Conservation (phyloP, 148 eudicot genomes). For the Linanthus parryae region DNA sequence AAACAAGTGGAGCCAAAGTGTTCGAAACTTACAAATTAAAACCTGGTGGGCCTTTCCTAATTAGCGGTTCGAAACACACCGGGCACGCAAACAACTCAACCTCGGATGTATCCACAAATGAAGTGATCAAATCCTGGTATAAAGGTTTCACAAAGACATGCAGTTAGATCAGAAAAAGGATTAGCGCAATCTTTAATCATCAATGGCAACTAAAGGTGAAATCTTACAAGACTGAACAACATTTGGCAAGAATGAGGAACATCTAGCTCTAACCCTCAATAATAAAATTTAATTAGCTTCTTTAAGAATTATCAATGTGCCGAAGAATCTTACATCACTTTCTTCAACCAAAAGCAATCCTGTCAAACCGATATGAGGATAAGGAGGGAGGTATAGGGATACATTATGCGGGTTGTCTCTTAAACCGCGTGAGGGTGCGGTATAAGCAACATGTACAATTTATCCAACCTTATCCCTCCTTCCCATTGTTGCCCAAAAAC, state of each 20-base stretch:
- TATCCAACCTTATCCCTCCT: too few species aligned
- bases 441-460: too few species aligned
- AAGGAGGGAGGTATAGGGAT: too few species aligned
- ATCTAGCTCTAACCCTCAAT: not conserved
- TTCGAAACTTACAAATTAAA: conserved; percentile 71
- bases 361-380: too few species aligned
- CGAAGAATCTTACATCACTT: not conserved
- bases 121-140: conserved; percentile 36
- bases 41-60: conserved; percentile 77
- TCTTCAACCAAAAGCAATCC: not conserved
- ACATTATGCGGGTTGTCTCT: too few species aligned
- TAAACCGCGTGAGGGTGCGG: too few species aligned
- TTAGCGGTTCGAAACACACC: conserved; percentile 68
- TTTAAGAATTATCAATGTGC: too few species aligned
- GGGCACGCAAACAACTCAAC: conserved; percentile 74
- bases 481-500: too few species aligned
- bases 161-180: not conserved
- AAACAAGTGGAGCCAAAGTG: too few species aligned
- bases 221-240: not conserved
- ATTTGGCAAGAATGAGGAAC: not conserved
- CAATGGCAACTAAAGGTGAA: not conserved
- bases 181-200: conserved; percentile 8
- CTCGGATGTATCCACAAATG: conserved; percentile 21
- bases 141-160: not conserved
- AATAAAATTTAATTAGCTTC: not conserved